Conservation (phyloP, 208 protist genomes). For the Acanthamoeba healyi region DNA sequence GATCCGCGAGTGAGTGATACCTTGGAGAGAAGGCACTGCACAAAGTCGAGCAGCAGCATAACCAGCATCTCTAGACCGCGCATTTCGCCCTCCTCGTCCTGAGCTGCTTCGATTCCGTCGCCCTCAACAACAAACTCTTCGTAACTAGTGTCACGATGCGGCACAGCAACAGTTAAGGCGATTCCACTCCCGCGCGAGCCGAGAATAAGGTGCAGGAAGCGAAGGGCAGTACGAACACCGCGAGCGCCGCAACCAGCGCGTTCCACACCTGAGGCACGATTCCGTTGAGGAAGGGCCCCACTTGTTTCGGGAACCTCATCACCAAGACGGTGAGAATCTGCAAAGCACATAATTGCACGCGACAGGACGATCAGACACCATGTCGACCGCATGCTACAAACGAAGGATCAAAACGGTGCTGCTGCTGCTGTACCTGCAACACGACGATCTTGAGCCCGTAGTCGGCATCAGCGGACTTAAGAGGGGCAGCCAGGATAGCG, state of each 20-base stretch:
- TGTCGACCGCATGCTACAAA: not conserved
- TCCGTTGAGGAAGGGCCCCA: not conserved
- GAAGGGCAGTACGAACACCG: constrained; percentile 40
- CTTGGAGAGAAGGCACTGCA: constrained; percentile 18
- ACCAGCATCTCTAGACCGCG: constrained; percentile 36
- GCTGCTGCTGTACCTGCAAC: not conserved
- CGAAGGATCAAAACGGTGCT: too few species aligned
- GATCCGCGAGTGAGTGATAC: not conserved
- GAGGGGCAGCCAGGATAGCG: not conserved
- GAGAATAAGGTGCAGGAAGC: not conserved
- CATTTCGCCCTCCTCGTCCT: constrained; percentile 59
- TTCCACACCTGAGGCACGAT: constrained; percentile 53
- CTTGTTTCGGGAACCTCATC: constrained; percentile 57
- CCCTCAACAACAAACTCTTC: constrained; percentile 64
- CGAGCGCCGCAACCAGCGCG: constrained; percentile 1
- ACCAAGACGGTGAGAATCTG: constrained; percentile 34
- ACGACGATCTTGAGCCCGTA: constrained; percentile 72
- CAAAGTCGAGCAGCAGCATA: constrained; percentile 59
- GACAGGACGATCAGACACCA: not conserved
- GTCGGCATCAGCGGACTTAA: not conserved
- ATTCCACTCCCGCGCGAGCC: not conserved
- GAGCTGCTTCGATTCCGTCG: constrained; percentile 37
- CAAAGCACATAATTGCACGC: not conserved
- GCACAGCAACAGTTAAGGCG: not conserved
- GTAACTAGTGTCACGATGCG: not conserved